Evolutionary conservation across 768 basidiomycete genomes (phyloP).

Genomic region (Cystofilobasidium bisporidii): DNA sequence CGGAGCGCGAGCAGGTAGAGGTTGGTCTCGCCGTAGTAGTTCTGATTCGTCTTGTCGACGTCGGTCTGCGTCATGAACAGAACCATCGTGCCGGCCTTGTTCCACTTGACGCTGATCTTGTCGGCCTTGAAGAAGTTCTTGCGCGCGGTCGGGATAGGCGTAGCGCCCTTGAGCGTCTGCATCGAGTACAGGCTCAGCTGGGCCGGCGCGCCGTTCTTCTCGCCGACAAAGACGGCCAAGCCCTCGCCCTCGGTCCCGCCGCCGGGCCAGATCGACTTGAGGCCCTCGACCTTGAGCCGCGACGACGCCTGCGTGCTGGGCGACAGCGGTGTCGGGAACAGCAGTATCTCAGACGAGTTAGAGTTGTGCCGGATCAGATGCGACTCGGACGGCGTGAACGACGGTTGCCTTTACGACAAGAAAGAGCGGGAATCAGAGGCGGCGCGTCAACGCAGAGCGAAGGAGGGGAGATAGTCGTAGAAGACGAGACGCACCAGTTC

Average conservation of each 20-base stretch:
- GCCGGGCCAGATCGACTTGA: constrained; percentile 29
- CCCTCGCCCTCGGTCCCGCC: constrained; percentile 31
- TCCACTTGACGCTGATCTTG: constrained; percentile 90
- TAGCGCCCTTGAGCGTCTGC: constrained; percentile 35
- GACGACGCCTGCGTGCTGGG: constrained; percentile 4
- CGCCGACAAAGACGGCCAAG: constrained; percentile 82
- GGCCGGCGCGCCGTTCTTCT: constrained; percentile 64
- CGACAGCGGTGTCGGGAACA: constrained; percentile 31
- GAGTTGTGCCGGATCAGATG: constrained; percentile 35
- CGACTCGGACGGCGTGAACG: constrained; percentile 36
- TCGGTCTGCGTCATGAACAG: constrained; percentile 89
- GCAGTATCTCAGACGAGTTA: constrained; percentile 33
- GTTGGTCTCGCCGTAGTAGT: constrained; percentile 95
- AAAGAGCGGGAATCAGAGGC: not conserved
- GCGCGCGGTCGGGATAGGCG: constrained; percentile 59
- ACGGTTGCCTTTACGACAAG: constrained; percentile 36
- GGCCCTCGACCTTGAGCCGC: constrained; percentile 25
- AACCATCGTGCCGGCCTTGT: constrained; percentile 81
- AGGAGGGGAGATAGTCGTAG: not conserved
- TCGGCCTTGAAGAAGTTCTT: constrained; percentile 97
- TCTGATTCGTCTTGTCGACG: constrained; percentile 93
- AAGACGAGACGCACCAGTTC: constrained; percentile 51
- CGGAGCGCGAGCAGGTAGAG: constrained; percentile 84
- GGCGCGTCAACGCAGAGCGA: not conserved
- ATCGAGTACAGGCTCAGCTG: constrained; percentile 18